These are phyloP conservation scores for Elongisporangium senticosum DNA, from an alignment of 352 stramenopile species.

Conservation along the genomic window DNA sequence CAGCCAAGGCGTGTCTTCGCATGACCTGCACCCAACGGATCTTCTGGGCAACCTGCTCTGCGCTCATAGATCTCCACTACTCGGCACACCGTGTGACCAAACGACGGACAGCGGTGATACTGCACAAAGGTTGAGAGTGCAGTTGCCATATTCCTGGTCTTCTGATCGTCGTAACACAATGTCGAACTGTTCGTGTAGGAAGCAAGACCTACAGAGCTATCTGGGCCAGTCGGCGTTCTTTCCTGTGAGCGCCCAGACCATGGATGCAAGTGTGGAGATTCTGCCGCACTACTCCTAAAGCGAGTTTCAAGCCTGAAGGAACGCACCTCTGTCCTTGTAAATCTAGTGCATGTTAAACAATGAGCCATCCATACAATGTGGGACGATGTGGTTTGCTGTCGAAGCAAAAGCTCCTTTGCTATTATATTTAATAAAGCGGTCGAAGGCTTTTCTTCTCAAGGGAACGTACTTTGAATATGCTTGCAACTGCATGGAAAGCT, in stretches of 20 bases:
- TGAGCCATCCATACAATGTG: not conserved
- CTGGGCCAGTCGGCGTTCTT: conserved; percentile 24
- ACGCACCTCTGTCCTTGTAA: not conserved
- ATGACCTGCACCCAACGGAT: conserved; percentile 42
- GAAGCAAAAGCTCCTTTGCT: too few species aligned
- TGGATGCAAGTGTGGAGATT: conserved; percentile 51
- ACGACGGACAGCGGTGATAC: conserved; percentile 6
- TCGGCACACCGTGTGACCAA: conserved; percentile 37
- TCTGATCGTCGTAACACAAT: too few species aligned
- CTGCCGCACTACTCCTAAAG: conserved; percentile 54
- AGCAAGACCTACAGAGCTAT: conserved; percentile 3
- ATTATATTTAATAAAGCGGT: not conserved
- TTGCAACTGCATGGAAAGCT: not conserved
- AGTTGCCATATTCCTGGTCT: not conserved
- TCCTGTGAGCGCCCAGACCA: conserved; percentile 41
- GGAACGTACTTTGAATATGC: not conserved
- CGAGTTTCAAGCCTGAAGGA: too few species aligned
- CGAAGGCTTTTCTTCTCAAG: not conserved
- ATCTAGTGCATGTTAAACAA: conserved; percentile 12
- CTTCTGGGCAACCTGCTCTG: conserved; percentile 63
- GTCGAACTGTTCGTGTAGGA: not conserved
- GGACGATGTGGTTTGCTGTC: too few species aligned
- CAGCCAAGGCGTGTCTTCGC: conserved; percentile 36
- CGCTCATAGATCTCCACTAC: conserved; percentile 35
- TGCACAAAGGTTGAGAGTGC: conserved; percentile 3